Base-by-base conservation (phyloP, 179 eudicot species). In the Carnegiea gigantea region DNA sequence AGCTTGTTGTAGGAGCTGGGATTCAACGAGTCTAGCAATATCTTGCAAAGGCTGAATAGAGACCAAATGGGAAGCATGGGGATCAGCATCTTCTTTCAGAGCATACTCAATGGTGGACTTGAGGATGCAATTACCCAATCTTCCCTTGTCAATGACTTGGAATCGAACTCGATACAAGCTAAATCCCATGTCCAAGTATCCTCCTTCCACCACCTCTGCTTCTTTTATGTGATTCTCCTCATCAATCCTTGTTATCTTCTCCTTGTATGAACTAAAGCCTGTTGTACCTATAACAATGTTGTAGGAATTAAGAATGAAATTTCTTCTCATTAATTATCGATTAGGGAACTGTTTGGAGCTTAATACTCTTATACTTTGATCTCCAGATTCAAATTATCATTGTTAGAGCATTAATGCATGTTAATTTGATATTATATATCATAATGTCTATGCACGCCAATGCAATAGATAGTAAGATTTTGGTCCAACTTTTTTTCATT, bases 161-260 rank as follows among this genome's bases (percentile, higher is more conserved):
- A 62, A 23, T 3, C 62, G 44, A 40, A 40, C 62, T 18, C 81
- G 21, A 48, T 78, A 78, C 62, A 78, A 3, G 4, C 59, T 44
- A 33, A 78, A 78, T 14, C 81, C 81, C 28, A 14, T 17, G 3
- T 78, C 81, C 62, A 78, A 21, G 62, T 78, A 78, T 2, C 38
- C 75, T 78, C 81, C 81, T 67, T 78, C 64, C 28, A 78, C 49
- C 20, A 46, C 81, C 20, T 78, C 81, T 67, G 81, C 62, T 65
- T 40, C 44, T 40, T 40, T 40, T 40, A 40, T 40, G 44, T 7
- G 44, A 40, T 5, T 40, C 44, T 40, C 81, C 28, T 78, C 62
- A 5, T 78, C 81, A 26, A 78, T 13, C 28, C 3, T 78, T 44
- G 74, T 78, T 20, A 57, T 67, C 62, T 67, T 67, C 81, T 78